Conservation (phyloP, 2,329 filamentous ascomycete genomes). For the Colletotrichum sp. region DNA sequence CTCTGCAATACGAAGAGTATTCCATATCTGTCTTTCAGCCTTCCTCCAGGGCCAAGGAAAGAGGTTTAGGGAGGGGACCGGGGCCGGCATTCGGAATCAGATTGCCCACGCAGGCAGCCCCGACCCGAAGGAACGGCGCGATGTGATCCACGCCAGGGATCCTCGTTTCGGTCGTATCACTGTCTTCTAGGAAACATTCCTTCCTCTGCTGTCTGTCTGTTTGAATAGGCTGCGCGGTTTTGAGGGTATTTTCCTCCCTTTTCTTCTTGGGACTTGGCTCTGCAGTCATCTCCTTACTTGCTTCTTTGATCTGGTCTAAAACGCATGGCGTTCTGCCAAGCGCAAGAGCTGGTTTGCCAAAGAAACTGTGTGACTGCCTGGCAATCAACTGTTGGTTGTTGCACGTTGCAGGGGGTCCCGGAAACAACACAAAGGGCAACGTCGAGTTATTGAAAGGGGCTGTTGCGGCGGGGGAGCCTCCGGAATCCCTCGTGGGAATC, state of each 20-base stretch:
- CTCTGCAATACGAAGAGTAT: not conserved
- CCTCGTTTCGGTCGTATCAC: not conserved
- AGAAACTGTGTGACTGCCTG: not conserved
- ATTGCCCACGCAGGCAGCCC: not conserved
- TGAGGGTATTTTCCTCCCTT: not conserved
- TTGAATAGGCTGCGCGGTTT: not conserved
- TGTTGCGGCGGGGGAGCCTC: constrained; percentile 3
- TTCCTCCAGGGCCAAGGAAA: not conserved
- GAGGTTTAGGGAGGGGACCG: not conserved
- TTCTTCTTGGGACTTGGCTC: not conserved
- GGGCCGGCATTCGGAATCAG: not conserved
- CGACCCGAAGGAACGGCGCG: not conserved
- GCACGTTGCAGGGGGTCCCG: not conserved
- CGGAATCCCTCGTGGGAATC: constrained; percentile 1
- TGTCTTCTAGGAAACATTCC: not conserved
- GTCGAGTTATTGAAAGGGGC: not conserved
- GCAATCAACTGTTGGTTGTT: not conserved
- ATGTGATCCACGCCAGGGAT: not conserved
- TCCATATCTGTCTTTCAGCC: not conserved
- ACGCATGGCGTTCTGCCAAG: not conserved
- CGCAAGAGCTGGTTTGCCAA: not conserved
- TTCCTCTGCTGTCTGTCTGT: not conserved
- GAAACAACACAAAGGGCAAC: not conserved
- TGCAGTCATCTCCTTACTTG: not conserved
- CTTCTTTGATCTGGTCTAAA: not conserved